phyloP scores from a whole-genome alignment of 2,329 filamentous ascomycete species.

The Nigrograna mackinnonii region DNA sequence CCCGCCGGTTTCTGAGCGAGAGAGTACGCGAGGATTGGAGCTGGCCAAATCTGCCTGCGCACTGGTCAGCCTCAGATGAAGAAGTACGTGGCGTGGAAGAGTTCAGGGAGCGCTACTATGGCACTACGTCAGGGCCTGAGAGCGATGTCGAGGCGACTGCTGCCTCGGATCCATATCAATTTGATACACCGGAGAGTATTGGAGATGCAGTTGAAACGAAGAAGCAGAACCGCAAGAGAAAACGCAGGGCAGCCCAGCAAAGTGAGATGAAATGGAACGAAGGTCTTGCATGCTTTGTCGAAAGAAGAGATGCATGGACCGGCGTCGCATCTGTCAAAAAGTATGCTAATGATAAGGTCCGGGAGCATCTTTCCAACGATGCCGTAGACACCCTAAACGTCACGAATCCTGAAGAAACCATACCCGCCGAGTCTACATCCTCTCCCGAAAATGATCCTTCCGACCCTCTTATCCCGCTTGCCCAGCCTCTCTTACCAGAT shows the following conservation, averaged over 20 bases:
- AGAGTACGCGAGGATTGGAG: conserved; percentile 51
- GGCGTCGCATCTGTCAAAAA: conserved; percentile 62
- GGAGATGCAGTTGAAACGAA: conserved; percentile 39
- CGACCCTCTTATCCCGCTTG: conserved; percentile 68
- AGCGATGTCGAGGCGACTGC: conserved; percentile 9
- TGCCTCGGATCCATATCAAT: conserved; percentile 38
- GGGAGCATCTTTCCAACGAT: not conserved
- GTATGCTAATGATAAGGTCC: conserved; percentile 14
- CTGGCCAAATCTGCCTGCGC: conserved; percentile 38
- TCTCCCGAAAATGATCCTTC: not conserved
- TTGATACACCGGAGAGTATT: conserved; percentile 51
- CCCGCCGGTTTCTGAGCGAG: conserved; percentile 45
- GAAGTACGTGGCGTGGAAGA: conserved; percentile 33
- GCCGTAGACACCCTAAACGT: not conserved
- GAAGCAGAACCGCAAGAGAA: conserved; percentile 36
- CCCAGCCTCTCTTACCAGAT: conserved; percentile 70
- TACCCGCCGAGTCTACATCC: conserved; percentile 15
- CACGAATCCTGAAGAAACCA: not conserved
- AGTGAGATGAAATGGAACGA: conserved; percentile 69
- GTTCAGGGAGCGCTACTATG: conserved; percentile 51
- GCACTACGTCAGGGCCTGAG: conserved; percentile 30
- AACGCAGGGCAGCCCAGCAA: conserved; percentile 40
- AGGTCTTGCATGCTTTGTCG: conserved; percentile 78
- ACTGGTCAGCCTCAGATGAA: conserved; percentile 38
- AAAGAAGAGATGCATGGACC: conserved; percentile 82